phyloP scores from a whole-genome alignment of 2,329 filamentous ascomycete species.

The Pyrenochaeta sp. region DNA sequence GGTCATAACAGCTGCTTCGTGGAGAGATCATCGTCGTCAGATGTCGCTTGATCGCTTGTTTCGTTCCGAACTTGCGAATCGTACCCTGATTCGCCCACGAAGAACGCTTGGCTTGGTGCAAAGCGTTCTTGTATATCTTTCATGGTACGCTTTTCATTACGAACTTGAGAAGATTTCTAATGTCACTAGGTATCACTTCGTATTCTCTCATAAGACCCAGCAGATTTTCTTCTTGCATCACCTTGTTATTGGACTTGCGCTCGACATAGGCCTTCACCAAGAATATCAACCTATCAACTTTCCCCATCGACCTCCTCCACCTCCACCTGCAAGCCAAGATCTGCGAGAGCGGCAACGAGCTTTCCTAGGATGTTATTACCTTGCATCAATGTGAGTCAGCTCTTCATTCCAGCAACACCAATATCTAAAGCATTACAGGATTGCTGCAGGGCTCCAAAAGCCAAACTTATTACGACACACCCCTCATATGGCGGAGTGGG shows the following conservation, averaged over 20 bases:
- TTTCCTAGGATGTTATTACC: conserved; percentile 44
- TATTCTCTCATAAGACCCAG: conserved; percentile 46
- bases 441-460: conserved; percentile 37
- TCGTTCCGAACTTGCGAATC: conserved; percentile 40
- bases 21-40: conserved; percentile 34
- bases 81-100: conserved; percentile 39
- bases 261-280: conserved; percentile 41
- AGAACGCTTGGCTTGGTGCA: conserved; percentile 40
- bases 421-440: conserved; percentile 19
- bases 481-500: conserved; percentile 38
- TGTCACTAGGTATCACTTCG: conserved; percentile 39
- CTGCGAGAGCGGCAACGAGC: conserved; percentile 38
- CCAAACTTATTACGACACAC: conserved; percentile 42
- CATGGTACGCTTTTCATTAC: conserved; percentile 28
- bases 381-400: conserved; percentile 37
- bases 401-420: not conserved
- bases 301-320: conserved; percentile 17
- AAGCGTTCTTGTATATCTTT: conserved; percentile 43
- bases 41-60: conserved; percentile 35
- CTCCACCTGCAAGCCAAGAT: conserved; percentile 17
- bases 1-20: conserved; percentile 37
- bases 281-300: conserved; percentile 24
- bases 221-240: conserved; percentile 43
- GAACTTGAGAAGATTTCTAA: conserved; percentile 4
- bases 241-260: conserved; percentile 37